phyloP scores from a whole-genome alignment of 2,329 filamentous ascomycete species.

The Dendrostoma leiphaemia region DNA sequence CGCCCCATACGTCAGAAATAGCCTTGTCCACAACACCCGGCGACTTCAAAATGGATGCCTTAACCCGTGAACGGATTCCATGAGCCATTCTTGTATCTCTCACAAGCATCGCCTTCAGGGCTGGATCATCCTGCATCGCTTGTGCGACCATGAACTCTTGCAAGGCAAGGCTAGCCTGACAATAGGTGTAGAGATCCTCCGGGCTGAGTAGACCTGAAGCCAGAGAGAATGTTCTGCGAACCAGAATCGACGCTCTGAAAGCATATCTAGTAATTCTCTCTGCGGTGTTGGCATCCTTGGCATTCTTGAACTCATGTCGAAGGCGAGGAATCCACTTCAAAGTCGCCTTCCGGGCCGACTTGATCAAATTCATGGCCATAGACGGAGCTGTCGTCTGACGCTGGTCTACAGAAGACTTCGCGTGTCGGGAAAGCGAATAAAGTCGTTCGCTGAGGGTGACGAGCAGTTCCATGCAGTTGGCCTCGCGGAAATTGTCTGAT shows the following conservation, averaged over 20 bases:
- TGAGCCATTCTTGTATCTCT: constrained; percentile 45
- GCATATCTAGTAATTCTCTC: constrained; percentile 41
- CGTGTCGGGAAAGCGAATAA: constrained; percentile 21
- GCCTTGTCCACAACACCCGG: constrained; percentile 29
- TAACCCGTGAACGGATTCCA: constrained; percentile 33
- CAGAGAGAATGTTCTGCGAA: constrained; percentile 39
- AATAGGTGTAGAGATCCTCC: constrained; percentile 28
- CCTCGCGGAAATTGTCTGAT: constrained; percentile 57
- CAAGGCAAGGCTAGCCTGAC: constrained; percentile 40
- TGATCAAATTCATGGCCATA: constrained; percentile 34
- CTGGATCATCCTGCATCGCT: constrained; percentile 34
- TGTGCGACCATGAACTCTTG: constrained; percentile 41
- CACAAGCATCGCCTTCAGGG: constrained; percentile 38
- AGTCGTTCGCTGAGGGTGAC: constrained; percentile 48
- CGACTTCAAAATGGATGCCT: constrained; percentile 29
- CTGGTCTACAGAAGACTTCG: not conserved
- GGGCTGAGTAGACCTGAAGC: not conserved
- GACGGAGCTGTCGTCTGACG: not conserved
- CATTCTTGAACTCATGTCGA: constrained; percentile 40
- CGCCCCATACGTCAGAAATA: constrained; percentile 42
- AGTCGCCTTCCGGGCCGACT: constrained; percentile 39
- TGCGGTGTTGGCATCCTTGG: constrained; percentile 34
- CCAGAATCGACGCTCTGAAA: constrained; percentile 41
- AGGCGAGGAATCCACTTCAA: constrained; percentile 49
- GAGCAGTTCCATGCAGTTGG: constrained; percentile 54